Conservation (phyloP, 176 grass and related monocot genomes). For the Phoenix roebelenii region DNA sequence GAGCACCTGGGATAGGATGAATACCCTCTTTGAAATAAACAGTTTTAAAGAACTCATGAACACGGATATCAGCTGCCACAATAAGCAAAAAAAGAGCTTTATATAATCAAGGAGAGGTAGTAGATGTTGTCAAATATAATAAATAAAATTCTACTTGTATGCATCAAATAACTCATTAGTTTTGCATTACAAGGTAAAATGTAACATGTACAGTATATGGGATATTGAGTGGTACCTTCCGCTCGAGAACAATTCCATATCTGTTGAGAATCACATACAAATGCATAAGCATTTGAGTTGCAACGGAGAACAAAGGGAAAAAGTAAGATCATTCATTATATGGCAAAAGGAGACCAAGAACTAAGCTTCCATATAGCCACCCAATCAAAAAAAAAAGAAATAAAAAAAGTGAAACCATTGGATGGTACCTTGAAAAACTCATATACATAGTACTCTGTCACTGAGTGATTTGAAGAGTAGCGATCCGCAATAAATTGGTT, state of each 20-base stretch:
- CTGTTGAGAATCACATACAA: constrained; percentile 34
- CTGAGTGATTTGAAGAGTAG: constrained; percentile 82
- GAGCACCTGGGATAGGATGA: constrained; percentile 79
- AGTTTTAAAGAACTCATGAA: constrained; percentile 96
- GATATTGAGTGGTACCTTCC: constrained; percentile 34
- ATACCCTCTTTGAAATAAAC: constrained; percentile 90
- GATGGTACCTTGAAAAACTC: constrained; percentile 81
- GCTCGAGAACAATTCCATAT: constrained; percentile 95
- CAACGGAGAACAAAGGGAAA: no score
- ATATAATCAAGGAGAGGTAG: not conserved
- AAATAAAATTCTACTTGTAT: no score
- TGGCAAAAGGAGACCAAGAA: no score
- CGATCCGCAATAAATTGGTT: constrained; percentile 91
- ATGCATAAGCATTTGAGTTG: constrained; percentile 18
- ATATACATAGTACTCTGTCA: constrained; percentile 91
- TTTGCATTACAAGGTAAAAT: no score
- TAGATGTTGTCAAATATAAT: no score
- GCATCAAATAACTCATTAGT: no score
- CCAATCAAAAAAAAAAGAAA: no score
- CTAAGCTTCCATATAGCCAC: no score
- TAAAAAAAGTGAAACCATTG: no score
- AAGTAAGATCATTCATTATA: no score
- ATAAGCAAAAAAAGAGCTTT: constrained; percentile 2
- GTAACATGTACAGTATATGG: no score
- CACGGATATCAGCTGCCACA: constrained; percentile 68